Evolutionary conservation across 2,329 filamentous ascomycete species (phyloP), one percentile per base, ranked within the genome.

Genomic region (Dendryphion nanum): DNA sequence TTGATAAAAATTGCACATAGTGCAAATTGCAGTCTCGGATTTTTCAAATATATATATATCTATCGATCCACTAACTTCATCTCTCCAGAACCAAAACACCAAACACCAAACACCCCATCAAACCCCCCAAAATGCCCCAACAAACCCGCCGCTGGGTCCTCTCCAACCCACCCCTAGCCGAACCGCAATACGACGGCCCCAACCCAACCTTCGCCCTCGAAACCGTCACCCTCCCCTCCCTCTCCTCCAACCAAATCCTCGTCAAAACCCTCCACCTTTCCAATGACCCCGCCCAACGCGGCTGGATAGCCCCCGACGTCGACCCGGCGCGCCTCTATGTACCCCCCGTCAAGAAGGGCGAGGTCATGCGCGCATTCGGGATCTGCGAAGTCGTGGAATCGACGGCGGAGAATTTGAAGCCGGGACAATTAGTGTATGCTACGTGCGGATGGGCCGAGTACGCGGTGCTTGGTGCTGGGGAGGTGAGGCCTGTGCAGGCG

Each of bases 391-490:
- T 89, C 20, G 55, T 82, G 14, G 77, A 75, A 19, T 79, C 75
- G 52, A 82, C 76, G 61, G 73, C 69, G 47, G 51, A 69, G 16
- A 71, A 68, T 29, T 72, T 78, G 36, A 67, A 73, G 33, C 69
- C 71, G 13, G 83, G 84, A 34, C 73, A 77, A 38, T 70, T 82
- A 39, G 79, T 86, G 24, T 66, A 69, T 8, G 73, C 71, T 7
- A 63, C 54, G 6, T 28, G 46, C 30, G 83, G 82, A 33, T 89
- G 85, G 85, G 76, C 76, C 30, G 78, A 88, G 59, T 77, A 85
- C 46, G 77, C 76, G 8, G 69, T 88, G 7, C 57, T 70, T 6
- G 48, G 66, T 24, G 64, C 65, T 5, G 56, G 54, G 10, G 54
- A 58, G 10, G 57, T 54, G 20, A 54, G 56, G 4, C 42, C 53